A percentile compares a stretch with the other conserved stretches of the same genome.
These are phyloP conservation scores for Dichotomopilus funicola DNA, from an alignment of 2,329 filamentous ascomycete species.

Conservation along the genomic window DNA sequence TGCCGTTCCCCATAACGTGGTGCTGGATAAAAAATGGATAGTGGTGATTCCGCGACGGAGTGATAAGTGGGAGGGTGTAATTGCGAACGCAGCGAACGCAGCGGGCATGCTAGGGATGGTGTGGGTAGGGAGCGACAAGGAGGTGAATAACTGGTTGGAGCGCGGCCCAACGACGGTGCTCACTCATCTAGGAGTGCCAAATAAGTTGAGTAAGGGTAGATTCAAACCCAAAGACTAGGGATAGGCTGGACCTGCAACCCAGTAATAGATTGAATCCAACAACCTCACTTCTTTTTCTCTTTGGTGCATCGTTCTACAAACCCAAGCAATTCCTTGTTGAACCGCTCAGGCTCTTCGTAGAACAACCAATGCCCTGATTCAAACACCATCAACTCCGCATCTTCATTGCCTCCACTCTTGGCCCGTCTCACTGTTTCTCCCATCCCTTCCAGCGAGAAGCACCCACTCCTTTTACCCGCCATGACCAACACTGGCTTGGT, in stretches of 20 bases:
- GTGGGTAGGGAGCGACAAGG: conserved; percentile 30
- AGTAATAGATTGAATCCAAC: background rate
- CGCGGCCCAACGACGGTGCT: conserved; percentile 33
- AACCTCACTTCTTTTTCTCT: background rate
- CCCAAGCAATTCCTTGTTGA: conserved; percentile 30
- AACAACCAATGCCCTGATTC: conserved; percentile 37
- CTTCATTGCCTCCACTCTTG: conserved; percentile 19
- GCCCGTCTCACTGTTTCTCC: conserved; percentile 31
- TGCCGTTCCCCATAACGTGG: conserved; percentile 38
- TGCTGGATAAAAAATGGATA: conserved; percentile 38
- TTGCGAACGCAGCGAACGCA: conserved; percentile 40
- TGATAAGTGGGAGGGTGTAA: conserved; percentile 31
- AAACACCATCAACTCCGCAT: conserved; percentile 29
- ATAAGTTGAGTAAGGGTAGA: background rate
- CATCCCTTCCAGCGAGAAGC: conserved; percentile 35
- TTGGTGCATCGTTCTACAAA: conserved; percentile 24
- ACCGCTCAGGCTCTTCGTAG: conserved; percentile 34
- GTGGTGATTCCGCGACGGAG: conserved; percentile 40
- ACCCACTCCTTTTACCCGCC: conserved; percentile 32
- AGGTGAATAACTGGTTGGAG: conserved; percentile 33
- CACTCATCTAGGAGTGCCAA: conserved; percentile 30
- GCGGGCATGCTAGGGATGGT: conserved; percentile 42
- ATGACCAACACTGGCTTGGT: conserved; percentile 32
- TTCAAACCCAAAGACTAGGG: background rate
- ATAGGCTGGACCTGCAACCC: background rate